Evolutionary conservation across 1,284 basidiomycete genomes (phyloP), one percentile per base, ranked within the genome.

Genomic region (Irpex rosettiformis): DNA sequence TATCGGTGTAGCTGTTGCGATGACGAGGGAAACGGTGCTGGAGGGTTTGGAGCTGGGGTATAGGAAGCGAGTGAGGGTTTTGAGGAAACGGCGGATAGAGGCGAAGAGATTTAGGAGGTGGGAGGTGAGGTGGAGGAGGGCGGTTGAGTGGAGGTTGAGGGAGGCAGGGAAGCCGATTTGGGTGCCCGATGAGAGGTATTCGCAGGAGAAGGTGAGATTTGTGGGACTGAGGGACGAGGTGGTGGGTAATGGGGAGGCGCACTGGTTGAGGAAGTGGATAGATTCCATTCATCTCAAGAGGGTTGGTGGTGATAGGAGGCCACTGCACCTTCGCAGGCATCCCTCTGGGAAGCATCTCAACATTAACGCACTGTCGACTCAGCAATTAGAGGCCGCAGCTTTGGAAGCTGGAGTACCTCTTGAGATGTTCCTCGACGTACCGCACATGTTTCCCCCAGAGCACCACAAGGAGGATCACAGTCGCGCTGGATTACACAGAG

Each of bases 21-120:
- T 89, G 55, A 82, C 82, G 10, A 81, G 89, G 13, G 88, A 90
- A 64, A 86, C 85, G 0, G 80, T 93, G 51, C 74, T 91, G 24
- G 91, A 94, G 69, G 80, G 78, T 3, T 77, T 87, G 42, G 83
- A 85, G 66, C 74, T 85, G 4, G 77, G 80, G 0, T 86, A 88
- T 64, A 76, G 82, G n/a, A 76, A 73, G 56, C 82, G 86, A 6
- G 66, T 85, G 57, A 67, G 72, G 24, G 68, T 66, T 1, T 70
- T 79, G 37, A 75, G 76, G 11, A 69, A 69, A 54, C 75, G 71
- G 24, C 68, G 79, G 61, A 72, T 75, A 65, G 70, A 76, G 63
- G 69, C 74, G 55, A 66, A 66, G 66, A 69, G 61, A 64, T 73
- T 56, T 75, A 78, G 53, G 73, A 59, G 62, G 3, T 71, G 82